Evolutionary conservation across 768 basidiomycete genomes (phyloP), one percentile per base, ranked within the genome.

Genomic region (Kwoniella pini): DNA sequence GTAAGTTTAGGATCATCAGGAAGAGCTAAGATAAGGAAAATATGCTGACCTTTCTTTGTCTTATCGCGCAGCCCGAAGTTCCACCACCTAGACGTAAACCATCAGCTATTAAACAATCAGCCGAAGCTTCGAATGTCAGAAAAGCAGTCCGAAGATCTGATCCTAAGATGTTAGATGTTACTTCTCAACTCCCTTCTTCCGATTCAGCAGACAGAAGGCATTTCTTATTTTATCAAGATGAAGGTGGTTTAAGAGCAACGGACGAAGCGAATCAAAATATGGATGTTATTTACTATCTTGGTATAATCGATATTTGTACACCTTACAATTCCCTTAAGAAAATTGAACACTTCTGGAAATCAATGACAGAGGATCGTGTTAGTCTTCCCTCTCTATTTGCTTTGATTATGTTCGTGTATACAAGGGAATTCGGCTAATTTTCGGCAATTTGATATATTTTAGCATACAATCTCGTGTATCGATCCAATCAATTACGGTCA

Each of bases 391-490:
- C 9, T 22, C 17, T 44, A 38, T 48, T 11, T 15, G 7, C 33
- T 7, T 36, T 36, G 33, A 36, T 36, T 36, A 7, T 42, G 12
- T 12, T 42, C 19, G 9, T 12, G 11, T 31, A 26, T 50, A n/a
- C 43, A 15, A 44, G 38, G 48, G 36, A 36, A 10, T 31, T 31
- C 7, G 28, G 46, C 53, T 26, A 4, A 40, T 26, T 19, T 45
- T 50, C 31, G n/a, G 28, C 49, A 9, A 45, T 50, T 19, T 21
- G 4, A 6, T 13, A 40, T 46, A 13, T 64, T 10, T 4, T 68
- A 96, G 92, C 91, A 93, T 73, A 94, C 90, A 75, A 98, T 98
- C 68, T 94, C 91, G 53, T 91, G 94, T 5, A 91, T 97, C 1
- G 88, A 88, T 2, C 92, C 96, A 0, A 68, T 79, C 6, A 90